Evolutionary conservation across 257 asterid species (phyloP).

Genomic region (Orobanche coerulescens): DNA sequence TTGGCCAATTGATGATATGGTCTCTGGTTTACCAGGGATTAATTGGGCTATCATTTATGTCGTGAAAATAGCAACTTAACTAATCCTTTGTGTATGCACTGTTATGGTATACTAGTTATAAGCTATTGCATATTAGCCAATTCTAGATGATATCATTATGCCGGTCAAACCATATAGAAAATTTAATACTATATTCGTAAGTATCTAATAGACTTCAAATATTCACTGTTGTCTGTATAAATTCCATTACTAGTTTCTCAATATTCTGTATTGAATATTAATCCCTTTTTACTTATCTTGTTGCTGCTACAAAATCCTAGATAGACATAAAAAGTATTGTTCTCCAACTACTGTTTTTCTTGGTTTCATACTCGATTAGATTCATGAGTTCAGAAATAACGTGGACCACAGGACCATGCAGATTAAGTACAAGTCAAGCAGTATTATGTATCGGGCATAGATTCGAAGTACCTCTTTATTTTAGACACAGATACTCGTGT

Average conservation of each 20-base stretch:
- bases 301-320: background rate
- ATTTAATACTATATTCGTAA: background rate
- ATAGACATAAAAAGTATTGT: background rate
- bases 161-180: background rate
- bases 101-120: background rate
- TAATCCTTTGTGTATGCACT: background rate
- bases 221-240: background rate
- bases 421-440: background rate
- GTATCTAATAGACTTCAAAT: background rate
- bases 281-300: background rate
- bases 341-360: background rate
- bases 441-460: background rate
- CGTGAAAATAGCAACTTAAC: background rate
- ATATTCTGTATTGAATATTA: background rate
- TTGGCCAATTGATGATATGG: background rate
- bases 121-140: background rate
- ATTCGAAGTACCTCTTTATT: background rate
- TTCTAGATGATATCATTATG: background rate
- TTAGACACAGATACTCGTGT: background rate
- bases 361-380: background rate
- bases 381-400: background rate
- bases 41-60: conserved; percentile 1
- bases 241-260: background rate
- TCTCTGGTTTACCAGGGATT: conserved; percentile 11
- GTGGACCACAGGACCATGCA: background rate